Percentiles rank a stretch among this genome's conserved stretches.
Evolutionary conservation across 805 yeast species (phyloP).

Genomic region (Myxozyma mucilagina): DNA sequence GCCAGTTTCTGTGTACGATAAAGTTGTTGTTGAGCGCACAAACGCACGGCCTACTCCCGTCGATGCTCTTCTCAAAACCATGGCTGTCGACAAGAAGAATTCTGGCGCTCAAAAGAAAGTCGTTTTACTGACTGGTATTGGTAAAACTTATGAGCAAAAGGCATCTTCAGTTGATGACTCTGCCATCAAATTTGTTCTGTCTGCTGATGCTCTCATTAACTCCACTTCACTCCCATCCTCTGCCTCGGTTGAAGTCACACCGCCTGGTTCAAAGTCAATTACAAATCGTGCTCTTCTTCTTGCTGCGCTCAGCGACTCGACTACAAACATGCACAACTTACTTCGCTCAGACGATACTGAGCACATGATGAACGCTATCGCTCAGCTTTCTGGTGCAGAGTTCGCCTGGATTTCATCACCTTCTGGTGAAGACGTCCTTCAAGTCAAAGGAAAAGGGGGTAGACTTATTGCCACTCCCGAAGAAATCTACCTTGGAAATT

Average conservation of each 20-base stretch:
- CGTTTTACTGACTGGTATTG: conserved; percentile 79
- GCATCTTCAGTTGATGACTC: conserved; percentile 83
- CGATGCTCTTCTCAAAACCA: conserved; percentile 69
- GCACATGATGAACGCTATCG: conserved; percentile 87
- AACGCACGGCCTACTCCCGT: conserved; percentile 72
- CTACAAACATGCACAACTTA: conserved; percentile 77
- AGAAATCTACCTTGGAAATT: conserved; percentile 87
- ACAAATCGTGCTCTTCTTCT: conserved; percentile 91
- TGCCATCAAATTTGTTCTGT: conserved; percentile 75
- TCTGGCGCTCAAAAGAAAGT: conserved; percentile 89
- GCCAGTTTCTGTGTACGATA: conserved; percentile 77
- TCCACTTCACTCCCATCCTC: conserved; percentile 40
- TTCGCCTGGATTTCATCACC: conserved; percentile 58
- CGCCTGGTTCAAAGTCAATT: conserved; percentile 97
- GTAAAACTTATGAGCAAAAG: conserved; percentile 81
- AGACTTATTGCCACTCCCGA: conserved; percentile 60
- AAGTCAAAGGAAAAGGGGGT: conserved; percentile 82
- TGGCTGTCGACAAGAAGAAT: conserved; percentile 96
- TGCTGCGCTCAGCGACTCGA: conserved; percentile 88
- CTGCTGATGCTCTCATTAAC: conserved; percentile 72
- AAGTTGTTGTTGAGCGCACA: conserved; percentile 67
- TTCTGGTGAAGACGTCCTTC: conserved; percentile 84
- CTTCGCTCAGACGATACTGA: conserved; percentile 96
- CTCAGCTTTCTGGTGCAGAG: conserved; percentile 75
- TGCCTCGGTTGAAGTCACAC: conserved; percentile 54